These are phyloP conservation scores for Populus simonii DNA, from an alignment of 345 rosid genomes.

Conservation along the genomic window DNA sequence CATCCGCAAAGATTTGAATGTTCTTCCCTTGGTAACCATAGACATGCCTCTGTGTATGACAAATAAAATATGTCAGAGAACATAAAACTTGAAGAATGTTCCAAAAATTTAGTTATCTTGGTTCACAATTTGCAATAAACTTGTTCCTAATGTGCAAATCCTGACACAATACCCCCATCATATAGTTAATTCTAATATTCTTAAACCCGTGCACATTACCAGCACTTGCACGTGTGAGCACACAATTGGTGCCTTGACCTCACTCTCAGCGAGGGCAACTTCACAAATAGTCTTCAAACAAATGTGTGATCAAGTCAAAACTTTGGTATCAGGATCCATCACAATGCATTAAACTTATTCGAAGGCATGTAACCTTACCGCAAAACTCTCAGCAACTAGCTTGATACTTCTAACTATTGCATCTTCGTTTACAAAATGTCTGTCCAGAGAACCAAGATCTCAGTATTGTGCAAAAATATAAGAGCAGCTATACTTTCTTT, in stretches of 20 bases:
- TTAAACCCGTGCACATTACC: background rate
- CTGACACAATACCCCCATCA: background rate
- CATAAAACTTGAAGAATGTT: background rate
- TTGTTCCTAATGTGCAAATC: background rate
- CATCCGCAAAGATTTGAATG: constrained; percentile 68
- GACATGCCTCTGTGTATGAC: constrained; percentile 62
- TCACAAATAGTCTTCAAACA: background rate
- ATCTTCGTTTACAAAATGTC: constrained; percentile 63
- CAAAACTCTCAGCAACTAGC: constrained; percentile 91
- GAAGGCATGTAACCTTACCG: constrained; percentile 45
- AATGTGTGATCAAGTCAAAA: constrained; percentile 2
- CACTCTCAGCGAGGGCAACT: background rate
- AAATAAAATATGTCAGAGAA: constrained; percentile 2
- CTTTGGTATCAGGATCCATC: constrained; percentile 3
- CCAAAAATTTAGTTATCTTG: background rate
- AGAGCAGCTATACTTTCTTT: background rate
- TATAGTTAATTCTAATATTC: background rate
- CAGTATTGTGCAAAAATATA: constrained; percentile 10
- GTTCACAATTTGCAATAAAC: background rate
- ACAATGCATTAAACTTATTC: background rate
- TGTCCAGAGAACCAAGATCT: constrained; percentile 32
- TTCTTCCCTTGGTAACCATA: constrained; percentile 82
- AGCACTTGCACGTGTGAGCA: background rate
- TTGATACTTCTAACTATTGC: constrained; percentile 68
- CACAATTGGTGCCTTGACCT: background rate